Percentiles rank a stretch among this genome's conserved stretches.
phyloP scores from a whole-genome alignment of 2,329 filamentous ascomycete species.

The Gremmenia infestans region DNA sequence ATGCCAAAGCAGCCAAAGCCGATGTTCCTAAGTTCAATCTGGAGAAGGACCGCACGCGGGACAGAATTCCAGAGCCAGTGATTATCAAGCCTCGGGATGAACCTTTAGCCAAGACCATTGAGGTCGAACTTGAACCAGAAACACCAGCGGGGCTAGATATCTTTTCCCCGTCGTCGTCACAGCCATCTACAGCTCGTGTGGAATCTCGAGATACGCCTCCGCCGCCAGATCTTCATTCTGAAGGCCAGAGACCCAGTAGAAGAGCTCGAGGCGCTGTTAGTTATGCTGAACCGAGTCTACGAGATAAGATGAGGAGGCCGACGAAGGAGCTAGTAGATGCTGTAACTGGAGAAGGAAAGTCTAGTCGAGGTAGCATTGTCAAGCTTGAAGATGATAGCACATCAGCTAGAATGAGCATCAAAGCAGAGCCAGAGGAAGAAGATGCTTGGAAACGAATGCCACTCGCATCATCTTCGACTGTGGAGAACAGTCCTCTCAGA shows the following conservation, averaged over 20 bases:
- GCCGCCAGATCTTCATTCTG: conserved; percentile 52
- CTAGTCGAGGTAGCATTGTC: conserved; percentile 21
- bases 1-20: conserved; percentile 35
- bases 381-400: conserved; percentile 18
- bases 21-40: conserved; percentile 26
- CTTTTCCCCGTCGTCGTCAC: conserved; percentile 46
- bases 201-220: conserved; percentile 52
- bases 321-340: conserved; percentile 73
- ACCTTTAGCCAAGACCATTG: conserved; percentile 21
- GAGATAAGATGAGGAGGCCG: conserved; percentile 78
- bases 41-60: conserved; percentile 14
- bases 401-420: conserved; percentile 17
- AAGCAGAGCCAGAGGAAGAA: conserved; percentile 26
- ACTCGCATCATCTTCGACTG: conserved; percentile 17
- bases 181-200: conserved; percentile 32
- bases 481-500: conserved; percentile 30
- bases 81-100: conserved; percentile 9
- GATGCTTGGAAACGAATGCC: conserved; percentile 30
- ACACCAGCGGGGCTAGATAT: conserved; percentile 38
- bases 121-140: conserved; percentile 30
- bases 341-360: conserved; percentile 59
- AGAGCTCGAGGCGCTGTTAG: conserved; percentile 65
- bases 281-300: conserved; percentile 76
- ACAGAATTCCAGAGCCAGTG: conserved; percentile 14
- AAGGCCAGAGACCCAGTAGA: conserved; percentile 60